A percentile compares a stretch with the other conserved stretches of the same genome.
These are phyloP conservation scores for Boletellus deceptivus DNA, from an alignment of 1,284 basidiomycete species.

Conservation along the genomic window DNA sequence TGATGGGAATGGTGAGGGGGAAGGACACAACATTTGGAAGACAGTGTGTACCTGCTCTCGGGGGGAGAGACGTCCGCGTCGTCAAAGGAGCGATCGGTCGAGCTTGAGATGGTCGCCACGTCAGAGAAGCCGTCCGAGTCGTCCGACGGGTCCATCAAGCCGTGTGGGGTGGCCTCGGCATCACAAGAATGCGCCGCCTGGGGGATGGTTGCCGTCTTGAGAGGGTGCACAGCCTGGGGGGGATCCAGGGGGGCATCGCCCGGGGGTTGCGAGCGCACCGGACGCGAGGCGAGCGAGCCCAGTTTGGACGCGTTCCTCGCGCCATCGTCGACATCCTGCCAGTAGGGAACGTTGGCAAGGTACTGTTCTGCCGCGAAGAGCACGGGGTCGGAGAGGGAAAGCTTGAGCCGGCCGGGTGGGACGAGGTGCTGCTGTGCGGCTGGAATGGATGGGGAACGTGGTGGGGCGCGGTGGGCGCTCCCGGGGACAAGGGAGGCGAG, in stretches of 20 bases:
- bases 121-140: slow-evolving; percentile 10
- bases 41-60: slow-evolving; percentile 16
- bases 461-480: background rate
- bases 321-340: background rate
- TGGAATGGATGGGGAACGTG: background rate
- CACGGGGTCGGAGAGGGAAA: slow-evolving; percentile 27
- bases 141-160: background rate
- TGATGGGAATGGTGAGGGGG: slow-evolving; percentile 10
- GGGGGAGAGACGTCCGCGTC: background rate
- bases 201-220: background rate
- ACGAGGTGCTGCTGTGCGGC: slow-evolving; percentile 1
- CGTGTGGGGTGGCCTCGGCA: background rate
- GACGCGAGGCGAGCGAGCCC: background rate
- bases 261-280: background rate
- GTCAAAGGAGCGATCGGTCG: background rate
- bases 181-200: background rate
- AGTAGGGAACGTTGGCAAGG: slow-evolving; percentile 3
- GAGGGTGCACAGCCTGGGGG: background rate
- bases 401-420: slow-evolving; percentile 13
- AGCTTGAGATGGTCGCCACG: slow-evolving; percentile 1
- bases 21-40: background rate
- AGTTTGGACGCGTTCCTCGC: background rate
- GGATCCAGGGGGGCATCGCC: background rate
- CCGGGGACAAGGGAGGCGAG: slow-evolving; percentile 5
- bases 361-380: slow-evolving; percentile 20